A percentile compares a stretch with the other conserved stretches of the same genome.
These are phyloP conservation scores for Malassezia pachydermatis DNA, from an alignment of 1,284 basidiomycete genomes.

Conservation along the genomic window DNA sequence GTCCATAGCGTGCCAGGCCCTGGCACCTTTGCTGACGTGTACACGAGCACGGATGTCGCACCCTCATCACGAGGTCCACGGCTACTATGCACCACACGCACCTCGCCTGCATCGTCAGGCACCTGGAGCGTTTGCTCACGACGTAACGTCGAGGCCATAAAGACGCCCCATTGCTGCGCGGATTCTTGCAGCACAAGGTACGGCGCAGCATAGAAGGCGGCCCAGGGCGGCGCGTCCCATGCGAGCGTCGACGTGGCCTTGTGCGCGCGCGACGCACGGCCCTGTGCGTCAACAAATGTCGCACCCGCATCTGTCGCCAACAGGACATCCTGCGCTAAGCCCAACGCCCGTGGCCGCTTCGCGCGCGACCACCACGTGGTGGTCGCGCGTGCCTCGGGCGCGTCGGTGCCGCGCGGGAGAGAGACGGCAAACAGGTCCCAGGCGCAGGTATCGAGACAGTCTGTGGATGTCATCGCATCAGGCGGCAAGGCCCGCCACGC, in stretches of 20 bases:
- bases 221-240: constrained; percentile 52
- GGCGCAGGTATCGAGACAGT: constrained; percentile 4
- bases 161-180: background rate
- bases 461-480: constrained; percentile 2
- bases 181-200: constrained; percentile 5
- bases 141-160: constrained; percentile 8
- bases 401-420: background rate
- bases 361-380: constrained; percentile 2
- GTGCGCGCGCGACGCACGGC: background rate
- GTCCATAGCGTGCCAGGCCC: constrained; percentile 58
- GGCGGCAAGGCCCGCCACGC: constrained; percentile 4
- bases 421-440: constrained; percentile 12
- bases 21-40: constrained; percentile 51
- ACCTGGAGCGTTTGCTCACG: constrained; percentile 51
- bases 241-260: background rate
- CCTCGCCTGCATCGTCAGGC: constrained; percentile 14
- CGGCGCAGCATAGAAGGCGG: constrained; percentile 51
- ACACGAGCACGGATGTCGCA: no score
- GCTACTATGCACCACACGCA: background rate
- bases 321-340: constrained; percentile 1
- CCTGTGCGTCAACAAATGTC: constrained; percentile 3
- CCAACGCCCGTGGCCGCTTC: background rate
- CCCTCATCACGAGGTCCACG: background rate
- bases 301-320: background rate
- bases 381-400: background rate